Percentiles rank a stretch among this genome's conserved stretches.
These are phyloP conservation scores for Kwoniella pini DNA, from an alignment of 768 basidiomycete genomes.

Conservation along the genomic window DNA sequence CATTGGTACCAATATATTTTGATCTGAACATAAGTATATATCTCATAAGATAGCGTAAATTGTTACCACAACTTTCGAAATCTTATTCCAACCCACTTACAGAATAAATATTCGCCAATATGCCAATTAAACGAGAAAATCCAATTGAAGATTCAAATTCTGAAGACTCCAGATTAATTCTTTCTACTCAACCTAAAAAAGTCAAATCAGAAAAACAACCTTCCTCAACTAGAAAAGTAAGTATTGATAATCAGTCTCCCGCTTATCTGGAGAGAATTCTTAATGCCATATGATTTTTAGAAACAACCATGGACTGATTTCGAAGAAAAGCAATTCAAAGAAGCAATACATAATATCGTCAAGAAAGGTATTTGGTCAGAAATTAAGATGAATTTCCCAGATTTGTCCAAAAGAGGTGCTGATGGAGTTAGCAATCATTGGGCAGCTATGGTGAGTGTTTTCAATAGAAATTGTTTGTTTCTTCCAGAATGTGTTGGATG, in stretches of 20 bases:
- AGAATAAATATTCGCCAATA: background rate
- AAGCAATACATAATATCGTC: constrained; percentile 14
- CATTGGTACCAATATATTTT: too few species aligned
- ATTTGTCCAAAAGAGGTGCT: constrained; percentile 10
- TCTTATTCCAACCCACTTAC: background rate
- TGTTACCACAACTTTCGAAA: too few species aligned
- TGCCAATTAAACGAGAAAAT: constrained; percentile 5
- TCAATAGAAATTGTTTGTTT: too few species aligned
- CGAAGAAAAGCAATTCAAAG: constrained; percentile 12
- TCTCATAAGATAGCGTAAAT: too few species aligned
- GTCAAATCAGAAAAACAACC: background rate
- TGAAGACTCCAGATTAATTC: background rate
- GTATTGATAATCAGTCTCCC: background rate
- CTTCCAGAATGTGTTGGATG: too few species aligned
- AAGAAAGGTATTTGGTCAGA: constrained; percentile 17
- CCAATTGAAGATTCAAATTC: background rate
- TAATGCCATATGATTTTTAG: background rate
- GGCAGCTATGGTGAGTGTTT: constrained; percentile 15
- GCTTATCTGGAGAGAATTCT: too few species aligned
- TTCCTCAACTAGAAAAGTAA: background rate
- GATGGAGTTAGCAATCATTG: constrained; percentile 15
- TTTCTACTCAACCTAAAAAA: background rate
- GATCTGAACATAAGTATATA: too few species aligned
- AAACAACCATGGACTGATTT: constrained; percentile 5
- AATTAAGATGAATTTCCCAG: constrained; percentile 12